Evolutionary conservation across 495 filamentous ascomycete species (phyloP).

Genomic region (Penicillium bovifimosum): DNA sequence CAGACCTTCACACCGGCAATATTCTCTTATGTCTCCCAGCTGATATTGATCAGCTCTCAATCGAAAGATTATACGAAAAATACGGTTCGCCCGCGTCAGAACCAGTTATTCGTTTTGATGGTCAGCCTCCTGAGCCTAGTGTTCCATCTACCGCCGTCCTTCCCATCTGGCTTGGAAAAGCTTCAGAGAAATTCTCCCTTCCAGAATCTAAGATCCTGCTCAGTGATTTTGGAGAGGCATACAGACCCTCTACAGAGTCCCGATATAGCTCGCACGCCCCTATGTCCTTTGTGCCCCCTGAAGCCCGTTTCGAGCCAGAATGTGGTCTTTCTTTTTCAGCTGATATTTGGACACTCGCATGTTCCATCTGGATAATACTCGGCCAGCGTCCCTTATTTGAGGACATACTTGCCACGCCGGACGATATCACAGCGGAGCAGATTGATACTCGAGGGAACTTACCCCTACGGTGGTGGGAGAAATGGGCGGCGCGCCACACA

Average conservation of each 20-base stretch:
- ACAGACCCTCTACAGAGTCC: slow-evolving; percentile 13
- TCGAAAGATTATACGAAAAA: slow-evolving; percentile 25
- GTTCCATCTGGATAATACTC: slow-evolving; percentile 28
- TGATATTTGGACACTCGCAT: slow-evolving; percentile 35
- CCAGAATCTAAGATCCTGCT: slow-evolving; percentile 22
- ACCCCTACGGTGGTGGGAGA: slow-evolving; percentile 19
- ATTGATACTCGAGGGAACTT: slow-evolving; percentile 19
- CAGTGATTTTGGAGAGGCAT: slow-evolving; percentile 33
- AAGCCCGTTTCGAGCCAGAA: slow-evolving; percentile 22
- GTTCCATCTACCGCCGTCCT: slow-evolving; percentile 15
- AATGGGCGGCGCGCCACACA: slow-evolving; percentile 13
- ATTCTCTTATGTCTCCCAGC: slow-evolving; percentile 21
- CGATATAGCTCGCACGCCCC: slow-evolving; percentile 21
- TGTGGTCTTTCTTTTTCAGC: slow-evolving; percentile 22
- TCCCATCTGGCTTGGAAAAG: slow-evolving; percentile 20
- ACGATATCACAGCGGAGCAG: slow-evolving; percentile 23
- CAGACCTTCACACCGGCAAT: slow-evolving; percentile 27
- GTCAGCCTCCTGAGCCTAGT: slow-evolving; percentile 7
- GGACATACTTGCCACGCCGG: slow-evolving; percentile 14
- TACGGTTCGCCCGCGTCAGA: slow-evolving; percentile 24
- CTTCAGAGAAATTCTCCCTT: slow-evolving; percentile 12
- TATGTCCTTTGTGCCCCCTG: slow-evolving; percentile 18
- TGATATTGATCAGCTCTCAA: slow-evolving; percentile 21
- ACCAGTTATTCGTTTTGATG: slow-evolving; percentile 19
- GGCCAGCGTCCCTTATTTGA: slow-evolving; percentile 13